Evolutionary conservation across 2,329 filamentous ascomycete species (phyloP).

Genomic region (Fusarium keratoplasticum): DNA sequence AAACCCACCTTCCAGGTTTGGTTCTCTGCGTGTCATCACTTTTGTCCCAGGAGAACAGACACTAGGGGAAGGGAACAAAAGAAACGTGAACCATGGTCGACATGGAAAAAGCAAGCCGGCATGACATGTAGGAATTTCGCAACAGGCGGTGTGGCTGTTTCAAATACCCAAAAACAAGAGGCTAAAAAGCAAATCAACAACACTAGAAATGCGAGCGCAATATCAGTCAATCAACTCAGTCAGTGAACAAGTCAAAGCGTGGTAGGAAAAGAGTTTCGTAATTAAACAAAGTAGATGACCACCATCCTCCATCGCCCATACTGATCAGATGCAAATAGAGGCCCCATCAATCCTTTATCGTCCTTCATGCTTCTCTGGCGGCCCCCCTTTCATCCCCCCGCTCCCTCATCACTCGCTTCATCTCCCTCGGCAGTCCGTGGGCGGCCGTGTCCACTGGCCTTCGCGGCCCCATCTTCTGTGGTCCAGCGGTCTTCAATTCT

Average conservation of each 20-base stretch:
- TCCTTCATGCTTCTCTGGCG: conserved; percentile 32
- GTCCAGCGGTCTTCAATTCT: conserved; percentile 38
- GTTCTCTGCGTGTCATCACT: not conserved
- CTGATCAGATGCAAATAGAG: conserved; percentile 48
- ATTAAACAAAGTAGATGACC: conserved; percentile 66
- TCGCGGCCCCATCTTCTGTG: conserved; percentile 35
- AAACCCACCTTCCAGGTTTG: not conserved
- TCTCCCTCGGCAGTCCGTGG: conserved; percentile 7
- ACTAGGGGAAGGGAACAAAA: not conserved
- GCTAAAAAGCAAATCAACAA: conserved; percentile 19
- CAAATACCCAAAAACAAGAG: conserved; percentile 2
- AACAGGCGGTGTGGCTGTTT: conserved; percentile 1
- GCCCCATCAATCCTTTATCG: conserved; percentile 22
- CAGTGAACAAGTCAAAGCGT: conserved; percentile 16
- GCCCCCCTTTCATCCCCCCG: conserved; percentile 26
- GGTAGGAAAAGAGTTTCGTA: conserved; percentile 53
- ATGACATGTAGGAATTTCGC: not conserved
- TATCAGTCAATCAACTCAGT: conserved; percentile 23
- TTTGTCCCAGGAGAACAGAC: not conserved
- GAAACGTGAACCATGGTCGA: conserved; percentile 17
- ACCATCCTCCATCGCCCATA: conserved; percentile 51
- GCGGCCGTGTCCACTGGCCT: conserved; percentile 33
- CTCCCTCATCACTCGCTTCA: conserved; percentile 15
- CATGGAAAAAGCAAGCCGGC: conserved; percentile 9
- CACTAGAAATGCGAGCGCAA: conserved; percentile 2